Evolutionary conservation across 129 eudicot genomes (phyloP), one percentile per base, ranked within the genome.

Genomic region (Glebionis coronaria): DNA sequence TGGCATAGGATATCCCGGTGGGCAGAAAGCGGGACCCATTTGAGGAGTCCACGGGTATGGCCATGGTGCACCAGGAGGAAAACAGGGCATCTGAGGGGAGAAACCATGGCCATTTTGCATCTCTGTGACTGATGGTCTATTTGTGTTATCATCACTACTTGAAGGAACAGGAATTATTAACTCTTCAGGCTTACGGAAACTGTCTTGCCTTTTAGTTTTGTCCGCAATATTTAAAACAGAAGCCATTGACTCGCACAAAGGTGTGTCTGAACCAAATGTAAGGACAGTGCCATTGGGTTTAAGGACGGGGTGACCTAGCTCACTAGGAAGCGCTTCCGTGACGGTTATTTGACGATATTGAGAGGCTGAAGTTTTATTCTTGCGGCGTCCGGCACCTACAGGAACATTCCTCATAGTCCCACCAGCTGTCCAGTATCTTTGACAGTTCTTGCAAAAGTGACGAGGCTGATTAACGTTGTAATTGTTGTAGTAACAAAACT

Each of bases 381-480:
- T 90, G 52, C 97, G 95, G 1, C 97, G 90, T 3, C 97, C 97
- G 5, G 97, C 86, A 42, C 97, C 97, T 5, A 90, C 95, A 2
- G 97, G 97, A 49, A 90, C 90, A 35, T 90, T 90, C 67, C 97
- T 75, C 97, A 90, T 90, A 3, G 91, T 83, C 66, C 97, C 97
- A 11, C 97, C 97, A 68, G 91, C 95, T 38, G 97, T 90, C 97
- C 97, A 90, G 78, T 90, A 90, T 78, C 97, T 80, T 86, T 90
- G 97, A 60, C 97, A 90, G 66, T 86, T 86, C 83, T 86, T 90
- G 83, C 97, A 90, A 70, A 90, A 90, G 80, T 90, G 95, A 4
- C 97, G 82, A 49, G 97, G 97, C 45, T 90, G 97, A 70, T 78
- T 90, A 10, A 86, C 88, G 11, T 90, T 90, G 79, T 90, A 90